These are phyloP conservation scores for Nannochloropsis gaditana DNA, from an alignment of 108 stramenopile species.

Conservation along the genomic window DNA sequence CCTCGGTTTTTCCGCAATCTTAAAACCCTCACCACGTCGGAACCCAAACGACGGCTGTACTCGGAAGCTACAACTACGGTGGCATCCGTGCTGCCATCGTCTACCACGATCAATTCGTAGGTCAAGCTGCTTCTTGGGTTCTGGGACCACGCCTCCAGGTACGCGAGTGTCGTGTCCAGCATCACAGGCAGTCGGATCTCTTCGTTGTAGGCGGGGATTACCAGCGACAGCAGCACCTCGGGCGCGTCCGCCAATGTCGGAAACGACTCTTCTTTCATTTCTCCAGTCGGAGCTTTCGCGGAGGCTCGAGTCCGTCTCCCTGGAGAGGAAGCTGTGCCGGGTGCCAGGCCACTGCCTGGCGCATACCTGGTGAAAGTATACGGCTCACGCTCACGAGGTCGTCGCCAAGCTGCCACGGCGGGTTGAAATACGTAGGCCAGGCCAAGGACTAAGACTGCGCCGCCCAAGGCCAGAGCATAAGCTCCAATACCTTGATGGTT, in stretches of 20 bases:
- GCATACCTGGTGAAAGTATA: not conserved
- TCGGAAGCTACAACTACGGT: constrained; percentile 29
- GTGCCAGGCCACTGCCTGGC: not conserved
- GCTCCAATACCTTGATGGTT: too few species aligned
- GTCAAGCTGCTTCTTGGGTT: constrained; percentile 2
- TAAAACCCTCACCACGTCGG: constrained; percentile 39
- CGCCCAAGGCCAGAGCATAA: not conserved
- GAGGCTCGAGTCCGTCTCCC: not conserved
- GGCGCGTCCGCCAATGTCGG: constrained; percentile 27
- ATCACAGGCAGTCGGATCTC: constrained; percentile 73
- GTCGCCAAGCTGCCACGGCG: not conserved
- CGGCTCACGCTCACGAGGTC: not conserved
- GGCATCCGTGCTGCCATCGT: constrained; percentile 51
- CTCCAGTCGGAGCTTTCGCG: not conserved
- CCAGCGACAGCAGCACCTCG: constrained; percentile 58
- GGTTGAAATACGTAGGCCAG: not conserved
- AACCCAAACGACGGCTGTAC: constrained; percentile 6
- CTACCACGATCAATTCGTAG: constrained; percentile 54
- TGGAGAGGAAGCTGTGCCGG: not conserved
- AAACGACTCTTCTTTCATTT: constrained; percentile 24
- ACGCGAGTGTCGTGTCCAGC: constrained; percentile 67
- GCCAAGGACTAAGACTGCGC: constrained; percentile 11
- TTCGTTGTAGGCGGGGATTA: constrained; percentile 94
- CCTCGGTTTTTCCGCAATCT: constrained; percentile 45
- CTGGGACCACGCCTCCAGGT: constrained; percentile 45